phyloP scores from a whole-genome alignment of 305 asterid genomes.

The Fraxinus dipetala region DNA sequence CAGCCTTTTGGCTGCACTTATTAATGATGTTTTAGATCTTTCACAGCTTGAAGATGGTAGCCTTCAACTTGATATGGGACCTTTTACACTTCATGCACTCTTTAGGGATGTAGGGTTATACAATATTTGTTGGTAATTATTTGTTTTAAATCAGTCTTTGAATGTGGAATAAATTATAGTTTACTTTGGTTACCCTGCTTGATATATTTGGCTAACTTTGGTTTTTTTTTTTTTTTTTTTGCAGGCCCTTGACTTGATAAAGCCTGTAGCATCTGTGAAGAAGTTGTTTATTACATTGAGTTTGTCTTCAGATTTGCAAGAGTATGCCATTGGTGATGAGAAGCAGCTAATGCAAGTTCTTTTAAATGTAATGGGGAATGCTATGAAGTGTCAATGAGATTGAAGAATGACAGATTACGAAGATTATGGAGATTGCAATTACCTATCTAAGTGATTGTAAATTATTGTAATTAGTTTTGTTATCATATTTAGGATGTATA shows the following conservation, averaged over 20 bases:
- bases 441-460: too few relatives aligned
- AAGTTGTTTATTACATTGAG: conserved; percentile 59
- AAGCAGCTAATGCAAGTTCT: conserved; percentile 89
- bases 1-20: conserved; percentile 86
- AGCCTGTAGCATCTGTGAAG: conserved; percentile 88
- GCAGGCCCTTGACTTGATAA: conserved; percentile 72
- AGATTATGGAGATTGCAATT: too few relatives aligned
- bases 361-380: conserved; percentile 84
- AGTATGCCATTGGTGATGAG: conserved; percentile 81
- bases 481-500: too few relatives aligned
- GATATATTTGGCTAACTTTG: conserved; percentile 18
- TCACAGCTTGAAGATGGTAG: conserved; percentile 96
- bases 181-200: conserved; percentile 7
- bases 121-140: not conserved
- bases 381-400: conserved; percentile 38
- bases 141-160: not conserved
- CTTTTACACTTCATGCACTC: conserved; percentile 76
- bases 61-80: conserved; percentile 78
- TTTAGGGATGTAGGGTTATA: conserved; percentile 63
- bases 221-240: not conserved
- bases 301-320: conserved; percentile 74
- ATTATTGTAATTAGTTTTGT: too few relatives aligned
- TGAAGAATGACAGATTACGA: too few relatives aligned
- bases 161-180: not conserved
- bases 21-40: conserved; percentile 94